A percentile compares a stretch with the other conserved stretches of the same genome.
Evolutionary conservation across 495 filamentous ascomycete genomes (phyloP).

Genomic region (Aspergillus panamensis): DNA sequence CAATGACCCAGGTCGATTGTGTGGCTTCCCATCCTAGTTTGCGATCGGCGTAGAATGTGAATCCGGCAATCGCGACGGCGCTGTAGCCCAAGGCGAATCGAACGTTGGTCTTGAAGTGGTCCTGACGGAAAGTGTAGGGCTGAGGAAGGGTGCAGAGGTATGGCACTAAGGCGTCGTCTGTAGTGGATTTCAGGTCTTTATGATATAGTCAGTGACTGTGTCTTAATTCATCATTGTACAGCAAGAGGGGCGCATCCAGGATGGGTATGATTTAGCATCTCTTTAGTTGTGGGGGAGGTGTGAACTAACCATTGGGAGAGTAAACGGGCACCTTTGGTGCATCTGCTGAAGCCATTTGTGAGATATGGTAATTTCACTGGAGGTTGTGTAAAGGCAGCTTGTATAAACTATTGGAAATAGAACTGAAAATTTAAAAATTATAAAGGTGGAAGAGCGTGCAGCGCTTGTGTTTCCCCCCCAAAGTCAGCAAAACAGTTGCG

Average conservation of each 20-base stretch:
- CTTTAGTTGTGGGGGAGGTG: conserved; percentile 11
- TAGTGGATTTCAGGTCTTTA: conserved; percentile 91
- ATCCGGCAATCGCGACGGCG: conserved; percentile 73
- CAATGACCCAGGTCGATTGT: conserved; percentile 64
- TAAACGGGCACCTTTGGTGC: conserved; percentile 46
- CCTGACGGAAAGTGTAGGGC: conserved; percentile 66
- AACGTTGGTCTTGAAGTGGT: conserved; percentile 75
- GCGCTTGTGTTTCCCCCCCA: conserved; percentile 7
- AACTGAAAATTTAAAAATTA: background rate
- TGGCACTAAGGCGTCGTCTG: conserved; percentile 89
- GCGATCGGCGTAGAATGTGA: conserved; percentile 88
- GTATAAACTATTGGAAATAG: background rate
- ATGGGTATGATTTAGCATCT: no score
- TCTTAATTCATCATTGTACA: background rate
- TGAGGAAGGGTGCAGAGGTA: conserved; percentile 74
- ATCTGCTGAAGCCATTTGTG: conserved; percentile 28
- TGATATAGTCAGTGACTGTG: background rate
- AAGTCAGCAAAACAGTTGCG: conserved; percentile 32
- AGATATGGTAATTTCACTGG: background rate
- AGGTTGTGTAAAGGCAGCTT: background rate
- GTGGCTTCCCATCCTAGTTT: conserved; percentile 82
- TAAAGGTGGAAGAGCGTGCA: background rate
- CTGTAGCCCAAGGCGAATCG: conserved; percentile 79
- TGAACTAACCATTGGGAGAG: conserved; percentile 43
- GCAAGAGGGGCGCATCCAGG: no score